These are phyloP conservation scores for Pleurozium schreberi DNA, from an alignment of 225 moss, liverwort and hornwort genomes.

Conservation along the genomic window DNA sequence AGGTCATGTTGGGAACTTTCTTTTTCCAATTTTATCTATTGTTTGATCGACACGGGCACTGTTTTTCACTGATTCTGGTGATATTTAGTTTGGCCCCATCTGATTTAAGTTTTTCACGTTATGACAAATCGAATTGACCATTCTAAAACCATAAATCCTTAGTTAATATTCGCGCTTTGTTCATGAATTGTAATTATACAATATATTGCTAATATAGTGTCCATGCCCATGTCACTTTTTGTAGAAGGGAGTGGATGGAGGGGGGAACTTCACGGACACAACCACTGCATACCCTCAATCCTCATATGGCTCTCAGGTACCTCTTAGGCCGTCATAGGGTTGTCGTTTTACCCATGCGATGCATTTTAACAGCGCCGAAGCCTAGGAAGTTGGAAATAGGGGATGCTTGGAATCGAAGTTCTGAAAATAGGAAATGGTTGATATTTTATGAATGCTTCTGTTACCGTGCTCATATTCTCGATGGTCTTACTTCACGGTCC, in stretches of 20 bases:
- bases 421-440: background rate
- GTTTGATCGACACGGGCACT: background rate
- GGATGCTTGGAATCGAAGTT: background rate
- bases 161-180: background rate
- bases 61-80: background rate
- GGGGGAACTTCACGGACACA: constrained; percentile 19
- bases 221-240: background rate
- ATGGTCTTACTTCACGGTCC: background rate
- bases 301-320: constrained; percentile 44
- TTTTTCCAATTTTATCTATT: background rate
- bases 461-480: background rate
- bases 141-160: background rate
- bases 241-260: constrained; percentile 14
- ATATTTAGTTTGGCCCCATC: background rate
- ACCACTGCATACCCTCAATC: constrained; percentile 34
- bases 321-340: background rate
- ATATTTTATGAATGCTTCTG: background rate
- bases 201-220: background rate
- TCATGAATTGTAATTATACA: background rate
- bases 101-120: background rate
- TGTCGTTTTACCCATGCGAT: background rate
- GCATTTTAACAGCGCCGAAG: background rate
- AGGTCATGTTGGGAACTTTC: background rate
- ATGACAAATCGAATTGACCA: background rate
- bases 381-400: background rate